Percentiles rank a stretch among this genome's conserved stretches.
phyloP scores from a whole-genome alignment of 1,284 basidiomycete species.

The Pseudozyma pruni region DNA sequence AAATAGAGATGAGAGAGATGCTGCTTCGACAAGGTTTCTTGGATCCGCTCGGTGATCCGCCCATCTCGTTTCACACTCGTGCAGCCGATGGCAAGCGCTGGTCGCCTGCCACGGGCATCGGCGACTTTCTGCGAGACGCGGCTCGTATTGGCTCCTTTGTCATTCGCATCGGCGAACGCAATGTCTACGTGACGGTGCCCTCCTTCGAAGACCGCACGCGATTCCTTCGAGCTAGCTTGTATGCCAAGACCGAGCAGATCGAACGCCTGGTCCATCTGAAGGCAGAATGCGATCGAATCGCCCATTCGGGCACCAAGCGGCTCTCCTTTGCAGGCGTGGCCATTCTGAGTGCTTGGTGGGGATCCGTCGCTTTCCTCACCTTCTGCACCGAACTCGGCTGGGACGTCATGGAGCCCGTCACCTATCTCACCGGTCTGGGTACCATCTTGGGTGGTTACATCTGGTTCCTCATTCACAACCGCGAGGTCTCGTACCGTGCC shows the following conservation, averaged over 20 bases:
- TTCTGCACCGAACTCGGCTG: slow-evolving; percentile 56
- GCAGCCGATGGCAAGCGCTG: slow-evolving; percentile 55
- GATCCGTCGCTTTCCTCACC: slow-evolving; percentile 52
- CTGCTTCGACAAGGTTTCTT: slow-evolving; percentile 43
- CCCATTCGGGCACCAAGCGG: slow-evolving; percentile 48
- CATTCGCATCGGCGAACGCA: slow-evolving; percentile 53
- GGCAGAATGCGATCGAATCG: slow-evolving; percentile 56
- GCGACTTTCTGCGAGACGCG: slow-evolving; percentile 59
- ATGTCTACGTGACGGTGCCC: slow-evolving; percentile 53
- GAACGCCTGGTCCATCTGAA: slow-evolving; percentile 54
- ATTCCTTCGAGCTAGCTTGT: slow-evolving; percentile 49
- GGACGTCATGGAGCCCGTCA: slow-evolving; percentile 57
- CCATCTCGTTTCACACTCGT: slow-evolving; percentile 60
- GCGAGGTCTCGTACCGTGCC: slow-evolving; percentile 58
- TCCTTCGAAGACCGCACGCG: slow-evolving; percentile 60
- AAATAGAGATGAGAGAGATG: slow-evolving; percentile 43
- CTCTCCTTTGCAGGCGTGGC: slow-evolving; percentile 56
- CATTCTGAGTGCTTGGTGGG: slow-evolving; percentile 56
- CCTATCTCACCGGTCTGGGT: slow-evolving; percentile 58
- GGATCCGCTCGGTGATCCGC: slow-evolving; percentile 51
- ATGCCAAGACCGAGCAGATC: slow-evolving; percentile 55
- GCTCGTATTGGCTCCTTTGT: slow-evolving; percentile 57
- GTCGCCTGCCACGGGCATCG: slow-evolving; percentile 61
- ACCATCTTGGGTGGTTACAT: slow-evolving; percentile 58
- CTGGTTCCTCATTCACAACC: slow-evolving; percentile 61